Evolutionary conservation across 1,284 basidiomycete species (phyloP), one percentile per base, ranked within the genome.

Genomic region (Lentinula novae-zelandiae): DNA sequence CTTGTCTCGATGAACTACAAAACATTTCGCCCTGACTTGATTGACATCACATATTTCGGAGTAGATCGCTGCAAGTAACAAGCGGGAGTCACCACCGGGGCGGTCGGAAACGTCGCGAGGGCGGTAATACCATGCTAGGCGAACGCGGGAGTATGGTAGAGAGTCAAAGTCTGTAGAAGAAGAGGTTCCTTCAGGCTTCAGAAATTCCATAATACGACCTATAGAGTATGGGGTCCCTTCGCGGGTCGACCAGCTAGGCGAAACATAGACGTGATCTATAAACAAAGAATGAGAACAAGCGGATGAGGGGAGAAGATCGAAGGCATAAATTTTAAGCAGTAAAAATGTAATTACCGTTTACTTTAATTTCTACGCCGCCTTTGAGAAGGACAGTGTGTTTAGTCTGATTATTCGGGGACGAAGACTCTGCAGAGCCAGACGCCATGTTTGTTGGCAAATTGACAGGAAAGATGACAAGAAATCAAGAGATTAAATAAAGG

Each of bases 191-290:
- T 79, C 82, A 65, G 82, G 76, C 66, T 81, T 78, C 62, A 97
- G 81, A 70, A 97, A 96, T 75, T 96, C 93, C 91, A 98, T 97
- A 75, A 98, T 94, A 65, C 95, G 88, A 53, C 92, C 95, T 55
- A 98, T 87, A 53, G 90, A 93, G 75, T 97, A 98, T 60, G 93
- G 93, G 48, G 93, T 90, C 70, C 95, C 93, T 70, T 96, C 93
- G 61, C 95, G 87, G 60, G 91, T 83, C 56, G 90, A 84, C 94
- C 94, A 97, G 64, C 86, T 89, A 13, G 92, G 90, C 36, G 94
- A 94, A 74, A 94, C 92, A 74, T 98, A 98, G 70, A 97, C 95
- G 78, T 97, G 93, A 75, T 98, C 95, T 95, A 72, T 55, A 10
- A 40, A 13, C 34, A 10, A 12, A 50, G 12, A 50, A 34, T 31